Base-by-base conservation (phyloP, 768 basidiomycete genomes). In the Serendipita indica region DNA sequence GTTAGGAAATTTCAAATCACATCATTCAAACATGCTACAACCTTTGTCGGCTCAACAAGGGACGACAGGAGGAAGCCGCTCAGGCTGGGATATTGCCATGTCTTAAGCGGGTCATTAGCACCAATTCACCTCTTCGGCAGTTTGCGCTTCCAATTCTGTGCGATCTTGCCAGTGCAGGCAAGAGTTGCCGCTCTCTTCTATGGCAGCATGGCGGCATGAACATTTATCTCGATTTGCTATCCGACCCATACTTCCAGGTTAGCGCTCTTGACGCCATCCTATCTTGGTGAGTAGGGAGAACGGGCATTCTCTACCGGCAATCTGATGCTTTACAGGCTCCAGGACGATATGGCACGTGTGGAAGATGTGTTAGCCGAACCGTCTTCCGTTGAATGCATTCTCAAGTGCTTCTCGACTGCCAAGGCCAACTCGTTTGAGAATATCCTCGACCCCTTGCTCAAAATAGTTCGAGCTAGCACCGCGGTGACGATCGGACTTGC, bases 1-100 rank as follows among this genome's bases (percentile, higher is more conserved):
- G 6, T 16, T 66, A 97, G 90, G 94, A 99, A 79, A 87, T 97
- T 70, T 85, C 89, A 54, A 98, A 97, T 63, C 91, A 97, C 65
- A 82, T 96, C 61, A 92, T 98, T 77, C 93, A 96, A 71, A 91
- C 92, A 2, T 90, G 93, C 66, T 98, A 89, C 74, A 94, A 94
- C 64, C 83, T 99, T 16, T 97, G 93, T 68, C 82, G 93, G 3
- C 73, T 99, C 61, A 93, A 93, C 72, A 96, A 96, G 71, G 80
- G 82, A 2, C 77, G 96, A 56, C 94, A 98, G 69, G 96, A 97
- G 70, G 96, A 98, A 69, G 92, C 96, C 12, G 94, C 93, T 1
- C 86, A 92, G 66, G 90, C 90, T 5, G 94, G 93, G 10, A 90
- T 96, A 60, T 83, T 99, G 25, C 93, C 96, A 2, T 81, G 87